phyloP scores from a whole-genome alignment of 2,329 filamentous ascomycete genomes.

The Chaetothyriales sp. region DNA sequence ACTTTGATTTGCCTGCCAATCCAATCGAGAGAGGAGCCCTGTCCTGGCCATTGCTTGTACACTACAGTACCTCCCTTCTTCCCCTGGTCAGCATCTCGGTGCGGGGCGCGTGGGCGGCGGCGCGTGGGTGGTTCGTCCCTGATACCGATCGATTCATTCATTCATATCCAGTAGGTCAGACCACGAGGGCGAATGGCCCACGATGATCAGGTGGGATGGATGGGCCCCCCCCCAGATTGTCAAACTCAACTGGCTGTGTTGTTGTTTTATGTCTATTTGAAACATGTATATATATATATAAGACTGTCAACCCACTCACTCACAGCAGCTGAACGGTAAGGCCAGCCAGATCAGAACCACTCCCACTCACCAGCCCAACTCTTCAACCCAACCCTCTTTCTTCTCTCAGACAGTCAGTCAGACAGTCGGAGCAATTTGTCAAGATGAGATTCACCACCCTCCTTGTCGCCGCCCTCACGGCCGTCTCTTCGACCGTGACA shows the following conservation, averaged over 20 bases:
- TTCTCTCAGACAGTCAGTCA: no score
- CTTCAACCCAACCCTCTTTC: not conserved
- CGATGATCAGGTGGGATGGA: not conserved
- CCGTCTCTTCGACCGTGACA: not conserved
- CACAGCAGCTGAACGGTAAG: not conserved
- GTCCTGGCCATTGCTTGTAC: no score
- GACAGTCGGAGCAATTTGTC: not conserved
- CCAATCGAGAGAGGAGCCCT: no score
- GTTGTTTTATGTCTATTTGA: no score
- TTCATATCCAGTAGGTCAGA: not conserved
- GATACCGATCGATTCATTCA: not conserved
- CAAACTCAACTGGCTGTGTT: not conserved
- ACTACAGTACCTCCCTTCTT: no score
- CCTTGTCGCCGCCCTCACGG: slow-evolving; percentile 2
- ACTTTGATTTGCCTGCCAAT: no score
- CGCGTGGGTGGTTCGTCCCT: not conserved
- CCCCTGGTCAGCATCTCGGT: no score
- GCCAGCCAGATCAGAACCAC: not conserved
- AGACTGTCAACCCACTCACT: not conserved
- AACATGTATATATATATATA: not conserved
- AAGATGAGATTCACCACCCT: slow-evolving; percentile 5
- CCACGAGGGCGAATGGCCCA: not conserved
- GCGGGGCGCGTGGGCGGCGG: no score
- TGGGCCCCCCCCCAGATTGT: no score
- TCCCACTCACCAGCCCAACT: not conserved